Base-by-base conservation (phyloP, 78 protist species). In the Dictyostelium capitatum region DNA sequence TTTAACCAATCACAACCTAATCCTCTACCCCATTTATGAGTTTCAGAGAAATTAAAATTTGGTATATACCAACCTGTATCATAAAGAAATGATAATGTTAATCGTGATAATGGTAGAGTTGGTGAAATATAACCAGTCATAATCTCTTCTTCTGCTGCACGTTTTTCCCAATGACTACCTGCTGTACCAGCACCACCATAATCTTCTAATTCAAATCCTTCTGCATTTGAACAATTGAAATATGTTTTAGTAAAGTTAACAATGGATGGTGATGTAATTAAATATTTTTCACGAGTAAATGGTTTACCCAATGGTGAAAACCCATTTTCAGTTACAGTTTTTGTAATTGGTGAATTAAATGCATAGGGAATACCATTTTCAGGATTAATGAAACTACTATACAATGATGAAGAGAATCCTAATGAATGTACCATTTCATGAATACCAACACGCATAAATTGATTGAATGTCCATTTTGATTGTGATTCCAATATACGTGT, bases 121-220 rank as follows among this genome's bases (percentile, higher is more conserved):
- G 57, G 85, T 51, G 93, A 74, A 7, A 87, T 70, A 30, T 72
- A 87, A 54, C 93, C 93, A 59, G 82, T 74, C 93, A 87, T 87
- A 19, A 75, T 54, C 72, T 87, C 93, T 65, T 87, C 93, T 32
- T 51, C 84, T 0, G 64, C 90, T 0, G 57, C 47, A 48, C 96
- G 57, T 83, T 80, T 62, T 30, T 96, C 96, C 97, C 97, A 96
- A 80, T 96, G 97, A 50, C 92, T 79, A 28, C 96, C 95, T 10
- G 43, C 65, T 17, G 97, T 92, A 23, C 95, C 94, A 10, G 85
- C 47, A 56, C 83, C 89, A 9, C 95, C 96, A 73, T 32, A 50
- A 62, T 92, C 85, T 48, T 96, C 97, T 75, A 92, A 43, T 59
- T 82, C 95, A 14, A 72, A 69, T 11, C 94, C 96, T 7, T 43